A percentile compares a stretch with the other conserved stretches of the same genome.
phyloP scores from a whole-genome alignment of 2,329 filamentous ascomycete genomes.

The Colletotrichum sidae region DNA sequence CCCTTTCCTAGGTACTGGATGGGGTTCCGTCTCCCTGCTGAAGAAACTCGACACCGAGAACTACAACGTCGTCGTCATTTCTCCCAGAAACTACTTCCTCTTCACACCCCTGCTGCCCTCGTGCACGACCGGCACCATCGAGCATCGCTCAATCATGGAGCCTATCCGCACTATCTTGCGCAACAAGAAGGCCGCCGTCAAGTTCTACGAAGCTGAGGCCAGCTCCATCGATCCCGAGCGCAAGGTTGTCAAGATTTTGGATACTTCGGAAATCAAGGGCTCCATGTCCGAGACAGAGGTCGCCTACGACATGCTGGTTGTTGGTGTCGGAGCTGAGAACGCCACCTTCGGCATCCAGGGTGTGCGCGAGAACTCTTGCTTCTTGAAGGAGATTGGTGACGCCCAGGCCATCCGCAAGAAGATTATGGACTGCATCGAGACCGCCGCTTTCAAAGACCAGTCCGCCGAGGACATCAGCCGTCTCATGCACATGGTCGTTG shows the following conservation, averaged over 20 bases:
- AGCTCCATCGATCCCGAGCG: constrained; percentile 94
- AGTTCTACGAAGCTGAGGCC: constrained; percentile 98
- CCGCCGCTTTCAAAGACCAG: constrained; percentile 98
- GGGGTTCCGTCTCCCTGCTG: constrained; percentile 93
- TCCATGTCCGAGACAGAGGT: constrained; percentile 86
- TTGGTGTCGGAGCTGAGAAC: constrained; percentile 97
- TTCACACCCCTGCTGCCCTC: constrained; percentile 98
- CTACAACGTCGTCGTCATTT: constrained; percentile 98
- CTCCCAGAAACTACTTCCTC: constrained; percentile 99
- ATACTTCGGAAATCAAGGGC: constrained; percentile 94
- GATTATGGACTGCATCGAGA: constrained; percentile 99
- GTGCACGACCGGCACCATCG: constrained; percentile 96
- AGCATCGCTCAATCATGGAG: constrained; percentile 99
- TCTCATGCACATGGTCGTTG: constrained; percentile 97
- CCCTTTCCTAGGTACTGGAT: constrained; percentile 81
- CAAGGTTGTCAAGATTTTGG: constrained; percentile 88
- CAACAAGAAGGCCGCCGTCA: constrained; percentile 92
- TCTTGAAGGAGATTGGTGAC: constrained; percentile 97
- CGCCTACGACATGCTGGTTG: constrained; percentile 96
- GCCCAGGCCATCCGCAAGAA: constrained; percentile 96
- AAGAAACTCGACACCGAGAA: constrained; percentile 99
- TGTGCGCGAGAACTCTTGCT: constrained; percentile 94
- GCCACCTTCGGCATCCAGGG: constrained; percentile 98
- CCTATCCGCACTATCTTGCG: constrained; percentile 95
- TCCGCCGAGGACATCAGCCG: constrained; percentile 87